A percentile compares a stretch with the other conserved stretches of the same genome.
Evolutionary conservation across 208 protist genomes (phyloP).

Genomic region (Leishmania mexicana): DNA sequence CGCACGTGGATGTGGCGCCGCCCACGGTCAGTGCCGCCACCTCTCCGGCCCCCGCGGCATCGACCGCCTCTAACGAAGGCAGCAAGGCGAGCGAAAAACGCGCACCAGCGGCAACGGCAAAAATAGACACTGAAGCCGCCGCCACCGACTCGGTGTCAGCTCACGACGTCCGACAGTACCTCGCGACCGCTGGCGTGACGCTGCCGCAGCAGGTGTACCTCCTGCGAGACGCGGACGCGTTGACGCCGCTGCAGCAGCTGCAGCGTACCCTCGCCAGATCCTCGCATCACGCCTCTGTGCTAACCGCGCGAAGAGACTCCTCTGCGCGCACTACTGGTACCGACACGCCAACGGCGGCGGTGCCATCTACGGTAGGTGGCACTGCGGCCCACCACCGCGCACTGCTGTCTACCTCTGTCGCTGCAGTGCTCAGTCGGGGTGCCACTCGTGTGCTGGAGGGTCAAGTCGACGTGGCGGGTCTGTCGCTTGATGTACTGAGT

Average conservation of each 20-base stretch:
- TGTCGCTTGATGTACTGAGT: slow-evolving; percentile 29
- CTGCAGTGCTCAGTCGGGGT: not conserved
- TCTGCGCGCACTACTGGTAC: not conserved
- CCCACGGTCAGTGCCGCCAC: not conserved
- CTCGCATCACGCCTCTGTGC: not conserved
- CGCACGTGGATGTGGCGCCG: not conserved
- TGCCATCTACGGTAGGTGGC: too few species aligned
- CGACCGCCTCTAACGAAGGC: not conserved
- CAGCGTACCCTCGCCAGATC: not conserved
- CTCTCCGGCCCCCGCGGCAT: not conserved
- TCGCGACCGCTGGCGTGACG: slow-evolving; percentile 27
- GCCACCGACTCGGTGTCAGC: slow-evolving; percentile 20
- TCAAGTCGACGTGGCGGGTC: slow-evolving; percentile 32
- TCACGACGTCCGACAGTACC: slow-evolving; percentile 31
- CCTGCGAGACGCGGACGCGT: slow-evolving; percentile 7
- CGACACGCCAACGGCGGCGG: not conserved
- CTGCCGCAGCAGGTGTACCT: slow-evolving; percentile 38
- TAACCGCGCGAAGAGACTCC: not conserved
- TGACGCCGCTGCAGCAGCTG: slow-evolving; percentile 5
- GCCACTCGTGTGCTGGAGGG: slow-evolving; percentile 27
- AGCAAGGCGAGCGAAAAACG: too few species aligned
- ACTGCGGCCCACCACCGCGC: not conserved
- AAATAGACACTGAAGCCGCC: not conserved
- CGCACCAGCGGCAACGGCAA: not conserved
- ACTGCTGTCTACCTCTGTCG: not conserved